phyloP scores from a whole-genome alignment of 257 asterid species.

The Handroanthus guayacan region DNA sequence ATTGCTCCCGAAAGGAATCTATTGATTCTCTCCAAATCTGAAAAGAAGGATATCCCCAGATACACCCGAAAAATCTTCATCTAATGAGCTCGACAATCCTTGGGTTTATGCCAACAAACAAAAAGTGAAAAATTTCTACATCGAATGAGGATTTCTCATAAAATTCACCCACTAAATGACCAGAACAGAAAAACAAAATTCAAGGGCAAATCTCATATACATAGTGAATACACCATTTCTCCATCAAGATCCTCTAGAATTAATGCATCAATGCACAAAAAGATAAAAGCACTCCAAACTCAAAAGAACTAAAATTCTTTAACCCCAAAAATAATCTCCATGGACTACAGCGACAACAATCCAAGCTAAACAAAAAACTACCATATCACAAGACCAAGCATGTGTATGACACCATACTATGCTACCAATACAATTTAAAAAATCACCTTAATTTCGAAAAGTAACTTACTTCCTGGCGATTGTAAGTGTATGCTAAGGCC shows the following conservation, averaged over 20 bases:
- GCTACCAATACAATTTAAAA: too few species aligned
- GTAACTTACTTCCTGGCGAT: conserved; percentile 79
- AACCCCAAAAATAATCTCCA: too few species aligned
- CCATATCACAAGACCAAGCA: not conserved
- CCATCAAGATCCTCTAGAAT: not conserved
- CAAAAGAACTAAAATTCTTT: too few species aligned
- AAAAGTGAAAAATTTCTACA: too few species aligned
- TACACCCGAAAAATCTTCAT: too few species aligned
- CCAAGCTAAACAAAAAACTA: not conserved
- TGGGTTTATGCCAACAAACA: too few species aligned
- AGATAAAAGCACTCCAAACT: too few species aligned
- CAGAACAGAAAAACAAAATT: not conserved
- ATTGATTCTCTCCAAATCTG: too few species aligned
- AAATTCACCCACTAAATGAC: not conserved
- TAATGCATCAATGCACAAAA: not conserved
- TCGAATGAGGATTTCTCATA: too few species aligned
- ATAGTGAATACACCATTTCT: not conserved
- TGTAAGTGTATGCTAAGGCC: conserved; percentile 87
- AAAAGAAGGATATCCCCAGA: too few species aligned
- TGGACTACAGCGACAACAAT: not conserved
- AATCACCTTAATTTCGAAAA: not conserved
- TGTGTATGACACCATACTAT: not conserved
- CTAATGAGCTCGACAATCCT: too few species aligned
- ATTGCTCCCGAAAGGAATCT: too few species aligned
- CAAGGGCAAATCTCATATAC: not conserved